Conservation (phyloP, 78 protist genomes). For the Dictyostelium intermedium region DNA sequence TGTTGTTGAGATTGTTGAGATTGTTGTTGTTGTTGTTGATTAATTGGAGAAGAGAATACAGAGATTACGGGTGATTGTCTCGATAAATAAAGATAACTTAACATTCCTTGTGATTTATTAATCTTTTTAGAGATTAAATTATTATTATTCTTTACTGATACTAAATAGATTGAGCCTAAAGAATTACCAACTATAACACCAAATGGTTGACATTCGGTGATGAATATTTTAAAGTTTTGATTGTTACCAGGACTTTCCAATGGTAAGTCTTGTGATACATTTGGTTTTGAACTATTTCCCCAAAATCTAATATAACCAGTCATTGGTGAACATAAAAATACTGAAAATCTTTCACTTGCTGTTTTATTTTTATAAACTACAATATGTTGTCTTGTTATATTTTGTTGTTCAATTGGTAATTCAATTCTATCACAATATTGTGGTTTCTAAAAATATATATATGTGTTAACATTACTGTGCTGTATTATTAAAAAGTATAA, state of each 20-base stretch:
- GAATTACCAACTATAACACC: slow-evolving; percentile 54
- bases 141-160: background rate
- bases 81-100: slow-evolving; percentile 32
- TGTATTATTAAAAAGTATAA: no score
- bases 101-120: slow-evolving; percentile 52
- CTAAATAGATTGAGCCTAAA: slow-evolving; percentile 30
- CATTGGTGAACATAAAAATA: background rate
- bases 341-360: slow-evolving; percentile 19
- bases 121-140: slow-evolving; percentile 16
- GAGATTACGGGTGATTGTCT: slow-evolving; percentile 31
- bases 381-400: slow-evolving; percentile 11
- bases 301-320: slow-evolving; percentile 33
- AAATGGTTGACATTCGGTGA: slow-evolving; percentile 31
- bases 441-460: background rate
- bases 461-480: background rate
- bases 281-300: slow-evolving; percentile 33
- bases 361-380: background rate
- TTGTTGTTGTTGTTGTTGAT: background rate
- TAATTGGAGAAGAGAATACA: background rate
- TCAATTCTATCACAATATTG: slow-evolving; percentile 30
- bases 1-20: background rate
- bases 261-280: slow-evolving; percentile 21
- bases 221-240: background rate
- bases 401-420: slow-evolving; percentile 14
- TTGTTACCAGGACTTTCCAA: slow-evolving; percentile 4